Percentiles rank a stretch among this genome's conserved stretches.
phyloP scores from a whole-genome alignment of 2,329 filamentous ascomycete species.

The Alternaria ethzedia region DNA sequence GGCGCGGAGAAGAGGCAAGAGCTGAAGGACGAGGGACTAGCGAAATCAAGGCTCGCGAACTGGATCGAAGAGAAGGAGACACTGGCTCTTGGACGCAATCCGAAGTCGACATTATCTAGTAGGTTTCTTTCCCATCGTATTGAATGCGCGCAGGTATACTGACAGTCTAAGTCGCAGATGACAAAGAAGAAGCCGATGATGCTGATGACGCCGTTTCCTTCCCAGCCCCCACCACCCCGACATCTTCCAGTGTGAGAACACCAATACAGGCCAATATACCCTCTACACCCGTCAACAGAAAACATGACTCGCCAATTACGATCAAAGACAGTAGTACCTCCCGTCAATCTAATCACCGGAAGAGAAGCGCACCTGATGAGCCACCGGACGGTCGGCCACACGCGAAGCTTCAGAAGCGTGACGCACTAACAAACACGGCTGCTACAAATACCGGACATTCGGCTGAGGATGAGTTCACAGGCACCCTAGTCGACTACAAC shows the following conservation, averaged over 20 bases:
- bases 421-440: background rate
- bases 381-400: background rate
- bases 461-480: slow-evolving; percentile 1
- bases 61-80: slow-evolving; percentile 32
- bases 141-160: background rate
- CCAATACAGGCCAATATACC: background rate
- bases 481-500: slow-evolving; percentile 9
- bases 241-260: background rate
- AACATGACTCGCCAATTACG: background rate
- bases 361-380: background rate
- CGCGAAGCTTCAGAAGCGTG: slow-evolving; percentile 7
- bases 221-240: background rate
- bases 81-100: slow-evolving; percentile 21
- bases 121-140: background rate
- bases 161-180: background rate
- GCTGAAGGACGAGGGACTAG: slow-evolving; percentile 5
- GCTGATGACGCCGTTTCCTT: background rate
- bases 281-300: background rate
- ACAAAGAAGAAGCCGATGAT: background rate
- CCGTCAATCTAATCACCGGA: background rate
- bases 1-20: slow-evolving; percentile 13
- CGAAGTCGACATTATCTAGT: slow-evolving; percentile 7
- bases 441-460: background rate
- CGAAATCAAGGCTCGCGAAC: slow-evolving; percentile 17
- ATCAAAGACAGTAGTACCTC: background rate